Conservation (phyloP, 148 eudicot species). For the Vaccinium vitisidaea region DNA sequence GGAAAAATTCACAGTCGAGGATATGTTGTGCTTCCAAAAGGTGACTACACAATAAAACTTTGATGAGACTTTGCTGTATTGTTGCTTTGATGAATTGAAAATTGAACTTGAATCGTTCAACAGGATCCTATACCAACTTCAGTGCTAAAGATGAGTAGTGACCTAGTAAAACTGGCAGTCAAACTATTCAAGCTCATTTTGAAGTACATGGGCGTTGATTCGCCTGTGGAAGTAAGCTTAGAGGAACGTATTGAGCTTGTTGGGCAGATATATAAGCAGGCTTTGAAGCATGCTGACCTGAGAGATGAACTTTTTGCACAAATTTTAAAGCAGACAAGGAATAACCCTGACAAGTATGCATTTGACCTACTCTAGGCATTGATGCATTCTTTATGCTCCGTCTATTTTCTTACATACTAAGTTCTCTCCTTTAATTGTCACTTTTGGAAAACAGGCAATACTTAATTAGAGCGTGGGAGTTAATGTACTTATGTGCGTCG, state of each 20-base stretch:
- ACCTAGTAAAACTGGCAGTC: conserved; percentile 69
- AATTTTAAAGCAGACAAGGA: conserved; percentile 93
- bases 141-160: conserved; percentile 72
- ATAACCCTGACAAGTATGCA: conserved; percentile 79
- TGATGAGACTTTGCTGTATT: conserved; percentile 2
- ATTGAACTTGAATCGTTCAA: conserved; percentile 22
- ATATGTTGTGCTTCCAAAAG: conserved; percentile 96
- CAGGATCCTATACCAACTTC: conserved; percentile 99
- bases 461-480: conserved; percentile 88
- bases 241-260: conserved; percentile 87
- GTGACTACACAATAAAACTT: conserved; percentile 32
- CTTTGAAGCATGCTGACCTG: conserved; percentile 88
- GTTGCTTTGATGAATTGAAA: conserved; percentile 6
- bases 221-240: conserved; percentile 71
- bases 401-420: not conserved
- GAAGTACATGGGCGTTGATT: conserved; percentile 92
- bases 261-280: conserved; percentile 85
- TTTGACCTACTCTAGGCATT: not conserved
- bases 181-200: conserved; percentile 79
- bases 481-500: conserved; percentile 94
- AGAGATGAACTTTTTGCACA: conserved; percentile 94
- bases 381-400: not conserved
- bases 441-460: conserved; percentile 52
- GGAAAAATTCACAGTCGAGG: conserved; percentile 90
- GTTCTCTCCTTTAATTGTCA: conserved; percentile 7